These are phyloP conservation scores for Pythium vanterpoolii DNA, from an alignment of 352 stramenopile species.

Conservation along the genomic window DNA sequence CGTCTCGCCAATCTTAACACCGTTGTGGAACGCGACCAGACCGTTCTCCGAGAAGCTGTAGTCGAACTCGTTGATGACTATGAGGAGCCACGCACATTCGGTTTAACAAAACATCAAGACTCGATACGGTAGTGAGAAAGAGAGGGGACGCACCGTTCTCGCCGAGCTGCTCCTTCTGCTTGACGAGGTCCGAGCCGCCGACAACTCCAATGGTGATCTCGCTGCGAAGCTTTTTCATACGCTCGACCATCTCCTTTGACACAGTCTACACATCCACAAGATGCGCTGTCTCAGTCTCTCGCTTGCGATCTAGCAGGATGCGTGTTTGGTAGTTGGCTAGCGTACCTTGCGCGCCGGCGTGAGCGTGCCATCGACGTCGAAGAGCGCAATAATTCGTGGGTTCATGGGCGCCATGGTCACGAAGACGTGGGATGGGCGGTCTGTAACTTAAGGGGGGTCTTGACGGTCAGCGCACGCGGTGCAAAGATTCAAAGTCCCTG, in stretches of 20 bases:
- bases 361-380: constrained; percentile 99
- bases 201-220: constrained; percentile 97
- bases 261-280: constrained; percentile 47
- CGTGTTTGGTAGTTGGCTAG: background rate
- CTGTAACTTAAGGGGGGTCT: background rate
- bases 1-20: constrained; percentile 87
- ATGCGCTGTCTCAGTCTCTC: background rate
- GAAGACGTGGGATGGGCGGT: background rate
- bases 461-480: constrained; percentile 2
- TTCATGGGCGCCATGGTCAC: constrained; percentile 54
- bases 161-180: constrained; percentile 99
- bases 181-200: constrained; percentile 97
- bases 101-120: background rate
- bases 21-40: constrained; percentile 97
- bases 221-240: constrained; percentile 91
- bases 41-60: constrained; percentile 99
- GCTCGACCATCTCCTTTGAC: constrained; percentile 91
- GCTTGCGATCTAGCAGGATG: background rate
- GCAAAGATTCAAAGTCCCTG: background rate
- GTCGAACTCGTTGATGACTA: constrained; percentile 94
- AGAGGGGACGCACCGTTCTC: constrained; percentile 64
- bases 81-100: background rate
- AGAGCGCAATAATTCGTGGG: constrained; percentile 95
- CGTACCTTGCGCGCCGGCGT: constrained; percentile 91
- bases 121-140: background rate